A percentile compares a stretch with the other conserved stretches of the same genome.
These are phyloP conservation scores for Coprinopsis sp. DNA, from an alignment of 768 basidiomycete species.

Conservation along the genomic window DNA sequence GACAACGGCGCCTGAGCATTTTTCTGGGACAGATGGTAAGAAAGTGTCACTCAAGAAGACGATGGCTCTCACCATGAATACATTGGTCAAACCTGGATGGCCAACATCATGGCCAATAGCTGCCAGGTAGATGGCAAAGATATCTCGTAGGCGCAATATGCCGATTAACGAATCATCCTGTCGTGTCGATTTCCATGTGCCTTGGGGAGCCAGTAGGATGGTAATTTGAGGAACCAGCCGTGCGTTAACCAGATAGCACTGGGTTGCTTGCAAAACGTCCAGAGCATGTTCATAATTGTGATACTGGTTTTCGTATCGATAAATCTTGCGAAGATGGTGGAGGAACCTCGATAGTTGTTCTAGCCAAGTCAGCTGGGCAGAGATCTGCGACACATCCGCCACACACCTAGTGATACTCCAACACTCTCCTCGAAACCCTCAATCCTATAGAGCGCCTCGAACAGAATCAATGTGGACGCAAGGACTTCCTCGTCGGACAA, in stretches of 20 bases:
- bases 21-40: slow-evolving; percentile 50
- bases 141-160: slow-evolving; percentile 60
- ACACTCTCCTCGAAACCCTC: slow-evolving; percentile 65
- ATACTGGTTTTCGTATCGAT: slow-evolving; percentile 88
- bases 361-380: slow-evolving; percentile 24
- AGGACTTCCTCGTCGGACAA: slow-evolving; percentile 80
- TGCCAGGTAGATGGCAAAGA: slow-evolving; percentile 82
- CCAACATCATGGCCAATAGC: slow-evolving; percentile 98
- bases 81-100: slow-evolving; percentile 91
- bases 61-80: slow-evolving; percentile 74
- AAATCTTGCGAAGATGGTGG: slow-evolving; percentile 84
- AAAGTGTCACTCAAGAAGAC: background rate
- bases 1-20: slow-evolving; percentile 90
- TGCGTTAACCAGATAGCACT: slow-evolving; percentile 76
- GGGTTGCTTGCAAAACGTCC: slow-evolving; percentile 92
- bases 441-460: slow-evolving; percentile 78
- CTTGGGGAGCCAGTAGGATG: slow-evolving; percentile 51
- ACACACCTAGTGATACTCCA: slow-evolving; percentile 56
- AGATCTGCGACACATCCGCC: slow-evolving; percentile 12
- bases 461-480: slow-evolving; percentile 77
- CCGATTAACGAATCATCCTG: slow-evolving; percentile 36
- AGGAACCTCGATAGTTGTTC: slow-evolving; percentile 76
- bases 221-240: slow-evolving; percentile 77
- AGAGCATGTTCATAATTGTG: slow-evolving; percentile 98
- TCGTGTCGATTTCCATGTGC: slow-evolving; percentile 36